phyloP scores from a whole-genome alignment of 2,329 filamentous ascomycete genomes.

The Akanthomyces dipterigenus region DNA sequence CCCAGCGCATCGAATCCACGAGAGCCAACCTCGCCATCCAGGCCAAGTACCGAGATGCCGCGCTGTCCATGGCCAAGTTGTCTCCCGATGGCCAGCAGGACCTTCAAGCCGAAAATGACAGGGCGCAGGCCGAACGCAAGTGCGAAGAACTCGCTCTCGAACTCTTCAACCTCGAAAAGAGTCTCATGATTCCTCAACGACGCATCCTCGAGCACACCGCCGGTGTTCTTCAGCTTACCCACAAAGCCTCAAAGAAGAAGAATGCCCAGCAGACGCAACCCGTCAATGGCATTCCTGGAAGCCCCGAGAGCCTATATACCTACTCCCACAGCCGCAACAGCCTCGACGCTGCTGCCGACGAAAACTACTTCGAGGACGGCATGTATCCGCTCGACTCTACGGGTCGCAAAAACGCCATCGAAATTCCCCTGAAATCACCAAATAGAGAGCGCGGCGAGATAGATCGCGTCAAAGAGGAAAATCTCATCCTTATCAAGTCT shows the following conservation, averaged over 20 bases:
- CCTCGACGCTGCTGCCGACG: constrained; percentile 46
- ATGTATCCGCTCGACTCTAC: constrained; percentile 58
- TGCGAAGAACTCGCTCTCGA: constrained; percentile 81
- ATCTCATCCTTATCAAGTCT: constrained; percentile 30
- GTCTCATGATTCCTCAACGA: constrained; percentile 66
- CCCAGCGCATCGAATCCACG: constrained; percentile 72
- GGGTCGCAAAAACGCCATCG: constrained; percentile 39
- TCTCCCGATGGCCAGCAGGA: constrained; percentile 55
- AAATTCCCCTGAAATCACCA: constrained; percentile 53
- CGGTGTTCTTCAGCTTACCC: constrained; percentile 83
- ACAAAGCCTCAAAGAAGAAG: constrained; percentile 63
- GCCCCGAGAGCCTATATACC: constrained; percentile 69
- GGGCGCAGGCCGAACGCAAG: constrained; percentile 66
- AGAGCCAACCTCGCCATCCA: constrained; percentile 81
- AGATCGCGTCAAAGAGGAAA: constrained; percentile 10
- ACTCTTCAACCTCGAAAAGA: constrained; percentile 71
- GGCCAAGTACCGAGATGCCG: constrained; percentile 89
- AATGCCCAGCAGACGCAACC: constrained; percentile 35
- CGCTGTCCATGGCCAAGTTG: constrained; percentile 75
- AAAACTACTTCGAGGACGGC: constrained; percentile 70
- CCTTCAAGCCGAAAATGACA: constrained; percentile 65
- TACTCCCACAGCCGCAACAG: constrained; percentile 57
- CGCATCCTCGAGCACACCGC: constrained; percentile 84
- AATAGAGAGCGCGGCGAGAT: constrained; percentile 34
- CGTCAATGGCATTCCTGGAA: constrained; percentile 59